These are phyloP conservation scores for Cucurbitaria berberidis DNA, from an alignment of 2,329 filamentous ascomycete species.

Conservation along the genomic window DNA sequence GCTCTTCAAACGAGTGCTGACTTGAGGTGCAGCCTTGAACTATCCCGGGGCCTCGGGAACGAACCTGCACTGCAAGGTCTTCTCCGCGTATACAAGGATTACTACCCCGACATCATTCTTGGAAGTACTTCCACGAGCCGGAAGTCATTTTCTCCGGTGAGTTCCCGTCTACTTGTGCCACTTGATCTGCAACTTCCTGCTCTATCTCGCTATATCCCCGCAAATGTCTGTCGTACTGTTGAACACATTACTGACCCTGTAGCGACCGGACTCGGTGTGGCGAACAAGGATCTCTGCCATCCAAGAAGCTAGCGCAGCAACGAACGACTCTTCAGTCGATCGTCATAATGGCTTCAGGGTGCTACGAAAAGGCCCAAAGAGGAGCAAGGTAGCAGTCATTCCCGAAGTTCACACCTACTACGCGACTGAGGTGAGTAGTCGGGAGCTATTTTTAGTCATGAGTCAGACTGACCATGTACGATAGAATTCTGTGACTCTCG, in stretches of 20 bases:
- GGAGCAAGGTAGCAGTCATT: conserved; percentile 58
- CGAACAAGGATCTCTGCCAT: conserved; percentile 70
- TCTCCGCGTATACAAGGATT: conserved; percentile 84
- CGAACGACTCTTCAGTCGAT: conserved; percentile 44
- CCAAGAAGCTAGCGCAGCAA: conserved; percentile 62
- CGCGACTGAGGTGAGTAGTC: conserved; percentile 62
- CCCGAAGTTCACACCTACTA: conserved; percentile 77
- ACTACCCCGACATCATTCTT: conserved; percentile 86
- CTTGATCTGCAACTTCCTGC: conserved; percentile 12
- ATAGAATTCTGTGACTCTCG: conserved; percentile 60
- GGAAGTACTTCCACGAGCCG: conserved; percentile 64
- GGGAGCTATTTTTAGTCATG: not conserved
- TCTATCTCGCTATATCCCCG: conserved; percentile 16
- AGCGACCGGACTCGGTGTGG: conserved; percentile 79
- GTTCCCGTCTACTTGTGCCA: conserved; percentile 34
- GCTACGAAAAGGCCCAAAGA: conserved; percentile 58
- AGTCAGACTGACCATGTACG: conserved; percentile 12
- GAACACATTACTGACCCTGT: conserved; percentile 30
- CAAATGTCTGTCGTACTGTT: conserved; percentile 19
- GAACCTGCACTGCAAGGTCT: conserved; percentile 77
- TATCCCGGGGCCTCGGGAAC: conserved; percentile 59
- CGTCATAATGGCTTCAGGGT: conserved; percentile 68
- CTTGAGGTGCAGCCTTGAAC: conserved; percentile 51
- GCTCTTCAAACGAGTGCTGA: conserved; percentile 25
- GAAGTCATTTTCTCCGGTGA: conserved; percentile 48